Percentiles rank a stretch among this genome's conserved stretches.
Conservation (phyloP, 805 yeast genomes). For the Candida awuae region DNA sequence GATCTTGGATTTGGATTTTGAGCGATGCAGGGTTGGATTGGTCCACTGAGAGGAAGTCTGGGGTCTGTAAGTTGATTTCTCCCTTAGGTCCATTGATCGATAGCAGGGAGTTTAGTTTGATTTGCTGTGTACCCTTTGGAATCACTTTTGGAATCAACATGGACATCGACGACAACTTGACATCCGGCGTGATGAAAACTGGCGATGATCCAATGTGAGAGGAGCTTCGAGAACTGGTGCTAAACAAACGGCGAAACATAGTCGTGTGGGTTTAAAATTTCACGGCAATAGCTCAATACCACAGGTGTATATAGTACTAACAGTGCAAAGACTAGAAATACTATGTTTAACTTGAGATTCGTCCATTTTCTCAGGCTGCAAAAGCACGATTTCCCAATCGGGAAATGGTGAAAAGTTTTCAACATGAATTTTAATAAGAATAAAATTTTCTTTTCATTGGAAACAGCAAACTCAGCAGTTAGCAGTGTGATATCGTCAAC, state of each 20-base stretch:
- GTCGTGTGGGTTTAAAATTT: too few relatives aligned
- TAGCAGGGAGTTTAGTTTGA: constrained; percentile 50
- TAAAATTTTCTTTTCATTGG: too few relatives aligned
- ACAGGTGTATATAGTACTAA: too few relatives aligned
- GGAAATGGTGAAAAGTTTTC: background rate
- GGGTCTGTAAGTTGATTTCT: constrained; percentile 50
- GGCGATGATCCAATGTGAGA: constrained; percentile 83
- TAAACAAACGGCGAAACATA: constrained; percentile 28
- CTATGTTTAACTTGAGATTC: too few relatives aligned
- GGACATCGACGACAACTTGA: constrained; percentile 38
- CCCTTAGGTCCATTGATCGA: constrained; percentile 78
- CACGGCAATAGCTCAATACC: too few relatives aligned
- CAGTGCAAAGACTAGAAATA: too few relatives aligned
- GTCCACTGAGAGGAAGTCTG: constrained; percentile 56
- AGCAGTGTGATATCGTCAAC: too few relatives aligned
- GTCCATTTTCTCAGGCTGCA: too few relatives aligned
- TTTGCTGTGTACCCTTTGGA: constrained; percentile 56
- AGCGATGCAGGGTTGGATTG: constrained; percentile 16
- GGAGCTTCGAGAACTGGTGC: constrained; percentile 23
- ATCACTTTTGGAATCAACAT: constrained; percentile 50
- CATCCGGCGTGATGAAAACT: constrained; percentile 57
- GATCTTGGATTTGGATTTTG: constrained; percentile 41
- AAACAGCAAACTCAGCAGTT: too few relatives aligned
- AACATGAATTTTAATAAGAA: too few relatives aligned
- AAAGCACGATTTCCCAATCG: background rate